Base-by-base conservation (phyloP, 2,329 filamentous ascomycete genomes). In the Fusarium torreyae region DNA sequence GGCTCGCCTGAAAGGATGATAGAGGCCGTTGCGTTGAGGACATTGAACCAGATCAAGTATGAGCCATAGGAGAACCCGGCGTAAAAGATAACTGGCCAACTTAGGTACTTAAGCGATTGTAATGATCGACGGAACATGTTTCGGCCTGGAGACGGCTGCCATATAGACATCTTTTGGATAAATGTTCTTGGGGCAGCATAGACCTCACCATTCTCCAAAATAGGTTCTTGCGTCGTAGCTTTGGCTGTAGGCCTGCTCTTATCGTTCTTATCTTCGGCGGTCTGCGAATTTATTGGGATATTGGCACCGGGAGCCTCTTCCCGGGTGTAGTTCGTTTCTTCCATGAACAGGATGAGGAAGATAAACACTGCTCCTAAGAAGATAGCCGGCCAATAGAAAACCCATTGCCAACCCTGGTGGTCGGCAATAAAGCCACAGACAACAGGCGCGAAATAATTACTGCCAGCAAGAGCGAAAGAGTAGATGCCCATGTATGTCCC, bases 241-340 rank as follows among this genome's bases (percentile, higher is more conserved):
- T 38, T 45, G 10, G 33, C 3, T 0, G 45, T 17, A 2, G 31
- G 6, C 1, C 31, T 44, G 11, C 28, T 20, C 36, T 69, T 71
- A 5, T 66, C 61, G 3, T 59, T 57, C 5, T 49, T 46, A 1
- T 24, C 20, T 22, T 48, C 28, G 5, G 20, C 31, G 6, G n/a
- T 17, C 0, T 39, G 22, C 17, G 28, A 20, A 3, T 8, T 15
- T 11, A 17, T 31, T 17, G 43, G 33, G 0, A 20, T 2, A 7
- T 7, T 18, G 4, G n/a, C 18, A 17, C n/a, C 44, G 11, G 52
- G 3, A 1, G 45, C 11, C 1, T 18, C 15, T 6, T 22, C 31
- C 1, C 84, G 78, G 40, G 81, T 77, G 67, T 89, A 90, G 15
- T 84, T 83, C 7, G 87, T 87, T 73, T 90, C 88, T 67, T 89